Evolutionary conservation across 2,329 filamentous ascomycete species (phyloP), one percentile per base, ranked within the genome.

Genomic region (Ophiocordyceps unilateralis): DNA sequence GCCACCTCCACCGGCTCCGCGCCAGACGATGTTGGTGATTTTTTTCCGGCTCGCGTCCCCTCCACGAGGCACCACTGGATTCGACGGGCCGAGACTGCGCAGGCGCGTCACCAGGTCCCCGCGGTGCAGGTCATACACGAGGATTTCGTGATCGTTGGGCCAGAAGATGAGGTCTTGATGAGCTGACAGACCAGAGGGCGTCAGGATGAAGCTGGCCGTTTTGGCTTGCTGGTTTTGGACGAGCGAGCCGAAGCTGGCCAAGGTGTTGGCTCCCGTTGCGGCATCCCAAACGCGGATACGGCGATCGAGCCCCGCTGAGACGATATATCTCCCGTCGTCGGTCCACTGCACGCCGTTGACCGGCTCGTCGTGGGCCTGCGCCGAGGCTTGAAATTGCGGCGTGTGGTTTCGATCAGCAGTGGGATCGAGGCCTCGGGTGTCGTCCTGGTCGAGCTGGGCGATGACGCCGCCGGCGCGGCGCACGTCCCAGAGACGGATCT

Each of bases 311-410:
- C 87, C 88, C 2, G 83, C 74, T 1, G 83, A 86, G 12, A 95
- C 69, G 17, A 96, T 68, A 55, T 82, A 79, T 14, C 66, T 68
- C 1, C 86, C 86, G 54, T 86, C 79, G 46, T 85, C 78, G 1
- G 83, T 88, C 86, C 87, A 96, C 1, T 78, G 69, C 8, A 95
- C 65, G 1, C 83, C 84, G 47, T 94, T 95, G 2, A 93, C 86
- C 1, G 85, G 75, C 3, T 83, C 87, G 11, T 73, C 70, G 54
- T 96, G 89, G 0, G 89, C 86, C 48, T 70, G 72, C 4, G 72
- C 71, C 2, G 70, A 63, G 53, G 51, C 66, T 55, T 62, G 73
- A 38, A 74, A 63, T 40, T 56, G 58, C 22, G 56, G 54, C 23
- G 54, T 51, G 34, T 52, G 49, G 12, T 44, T 49, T 54, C 56